Evolutionary conservation across 768 basidiomycete genomes (phyloP).

Genomic region (Pholiota molesta): DNA sequence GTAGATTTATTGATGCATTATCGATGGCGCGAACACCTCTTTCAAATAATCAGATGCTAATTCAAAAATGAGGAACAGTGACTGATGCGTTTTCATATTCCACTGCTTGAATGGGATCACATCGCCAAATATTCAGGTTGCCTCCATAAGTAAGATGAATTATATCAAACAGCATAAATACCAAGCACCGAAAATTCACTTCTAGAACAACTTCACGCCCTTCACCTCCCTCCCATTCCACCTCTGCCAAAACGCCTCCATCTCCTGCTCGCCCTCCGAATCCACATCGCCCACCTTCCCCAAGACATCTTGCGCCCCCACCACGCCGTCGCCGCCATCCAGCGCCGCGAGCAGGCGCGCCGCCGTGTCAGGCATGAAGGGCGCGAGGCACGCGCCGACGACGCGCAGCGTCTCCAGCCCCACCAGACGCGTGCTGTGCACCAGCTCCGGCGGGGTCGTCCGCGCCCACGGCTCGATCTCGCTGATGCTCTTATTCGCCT

Average conservation of each 20-base stretch:
- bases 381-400: not conserved
- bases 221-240: not conserved
- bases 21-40: too few species aligned
- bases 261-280: not conserved
- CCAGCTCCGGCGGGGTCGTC: not conserved
- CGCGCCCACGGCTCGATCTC: constrained; percentile 48
- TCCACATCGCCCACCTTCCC: not conserved
- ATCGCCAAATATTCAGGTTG: too few species aligned
- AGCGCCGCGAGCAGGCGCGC: not conserved
- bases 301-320: not conserved
- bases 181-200: too few species aligned
- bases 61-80: too few species aligned
- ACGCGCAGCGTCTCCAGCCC: constrained; percentile 1
- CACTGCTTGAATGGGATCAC: too few species aligned
- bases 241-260: not conserved
- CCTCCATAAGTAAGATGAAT: too few species aligned
- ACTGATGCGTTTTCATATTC: too few species aligned
- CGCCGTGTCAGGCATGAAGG: constrained; percentile 2
- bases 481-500: constrained; percentile 76
- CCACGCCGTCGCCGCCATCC: not conserved
- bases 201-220: not conserved
- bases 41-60: too few species aligned
- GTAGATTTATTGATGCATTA: too few species aligned
- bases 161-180: too few species aligned
- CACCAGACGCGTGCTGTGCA: constrained; percentile 2